Base-by-base conservation (phyloP, 1,139 yeast species). In the Diutina mesorugosa region DNA sequence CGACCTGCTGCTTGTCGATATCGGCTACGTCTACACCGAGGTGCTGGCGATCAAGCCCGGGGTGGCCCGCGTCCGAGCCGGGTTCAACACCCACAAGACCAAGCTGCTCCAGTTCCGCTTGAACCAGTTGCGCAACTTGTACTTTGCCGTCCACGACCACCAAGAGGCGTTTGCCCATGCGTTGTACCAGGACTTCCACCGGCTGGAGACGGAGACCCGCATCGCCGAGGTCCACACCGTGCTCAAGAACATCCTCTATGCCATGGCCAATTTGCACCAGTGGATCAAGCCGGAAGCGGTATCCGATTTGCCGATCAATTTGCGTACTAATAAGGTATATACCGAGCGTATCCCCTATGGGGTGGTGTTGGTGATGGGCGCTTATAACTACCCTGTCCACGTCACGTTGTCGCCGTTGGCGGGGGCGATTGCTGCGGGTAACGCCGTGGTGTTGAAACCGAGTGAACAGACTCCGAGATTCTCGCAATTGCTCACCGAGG, bases 361-460 rank as follows among this genome's bases (percentile, higher is more conserved):
- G 1, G 80, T 83, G 4, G 87, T 87, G 2, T 76, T 90, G 61
- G 74, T 91, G 57, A 82, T 90, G 57, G 73, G 90, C 1, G 97
- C 98, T 0, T 91, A 88, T 79, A 91, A 91, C 71, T 93, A 86
- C 68, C 99, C 99, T 0, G 69, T 88, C 56, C 61, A 80, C 51
- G 72, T 91, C 61, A 66, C 89, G 0, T 61, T 90, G 30, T 74
- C 81, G 16, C 90, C 97, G 0, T 66, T 91, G 21, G 77, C 84
- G 47, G 90, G 90, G 38, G 97, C 97, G 1, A 73, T 93, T 63
- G 90, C 96, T 1, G 90, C 87, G 26, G 98, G 98, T 28, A 91
- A 91, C 68, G 77, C 85, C 7, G 95, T 88, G 32, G 83, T 88
- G 29, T 72, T 87, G 65, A 91, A 91, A 68, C 95, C 90, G 45